Base-by-base conservation (phyloP, 78 protist genomes). In the Dictyostelium firmibasis region DNA sequence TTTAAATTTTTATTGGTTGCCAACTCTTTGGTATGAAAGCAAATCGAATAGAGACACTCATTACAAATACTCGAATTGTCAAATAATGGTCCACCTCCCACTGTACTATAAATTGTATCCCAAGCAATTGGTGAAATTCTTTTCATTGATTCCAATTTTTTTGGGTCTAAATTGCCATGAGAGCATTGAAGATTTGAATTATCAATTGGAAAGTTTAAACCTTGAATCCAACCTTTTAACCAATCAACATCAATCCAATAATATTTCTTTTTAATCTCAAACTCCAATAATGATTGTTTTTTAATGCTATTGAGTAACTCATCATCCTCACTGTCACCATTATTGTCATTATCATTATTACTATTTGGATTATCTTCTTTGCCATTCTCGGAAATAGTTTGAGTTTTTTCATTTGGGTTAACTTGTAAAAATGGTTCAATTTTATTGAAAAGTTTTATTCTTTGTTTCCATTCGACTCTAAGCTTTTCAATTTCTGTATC, bases 161-260 rank as follows among this genome's bases (percentile, higher is more conserved):
- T 50, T 27, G 94, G 94, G 23, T 78, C 83, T 41, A 89, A 35
- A 9, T 11, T 23, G 33, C 44, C 50, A 60, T 82, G 86, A 13
- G 74, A 23, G 70, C 94, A 89, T 31, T 62, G 43, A 4, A 89
- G 47, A 10, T 9, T 29, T 0, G 81, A 69, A 47, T 89, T 89
- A 50, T 89, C 94, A 33, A 89, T 89, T 35, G 87, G 94, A 27
- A 25, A 76, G 0, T 23, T 53, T 9, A 13, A 13, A 25, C 94
- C 94, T n/a, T 47, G 9, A 16, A 89, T 78, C 85, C 81, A 89
- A 50, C 82, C 53, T 27, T 16, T 33, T 2, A 89, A 43, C 78
- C 86, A 81, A 29, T 89, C 82, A 8, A 75, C 53, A 20, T 27
- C 38, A 23, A 89, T 81, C 94, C 94, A 89, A 81, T 81, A 69